A percentile compares a stretch with the other conserved stretches of the same genome.
phyloP scores from a whole-genome alignment of 176 grass and related monocot genomes.

The Ensete glaucum region DNA sequence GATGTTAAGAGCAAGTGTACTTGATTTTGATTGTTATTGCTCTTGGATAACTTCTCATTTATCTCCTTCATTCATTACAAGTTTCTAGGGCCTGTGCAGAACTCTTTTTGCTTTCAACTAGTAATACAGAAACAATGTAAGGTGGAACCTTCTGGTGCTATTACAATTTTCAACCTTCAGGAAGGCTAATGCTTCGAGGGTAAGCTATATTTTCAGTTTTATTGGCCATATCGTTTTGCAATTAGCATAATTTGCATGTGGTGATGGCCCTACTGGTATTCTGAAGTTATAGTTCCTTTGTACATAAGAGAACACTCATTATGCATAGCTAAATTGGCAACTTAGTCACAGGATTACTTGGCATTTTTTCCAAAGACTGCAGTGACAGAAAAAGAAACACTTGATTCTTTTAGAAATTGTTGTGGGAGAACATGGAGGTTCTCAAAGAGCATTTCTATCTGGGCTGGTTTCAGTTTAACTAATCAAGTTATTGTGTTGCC shows the following conservation, averaged over 20 bases:
- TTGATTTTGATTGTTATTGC: constrained; percentile 19
- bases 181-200: constrained; percentile 73
- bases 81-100: constrained; percentile 72
- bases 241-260: background rate
- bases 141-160: constrained; percentile 50
- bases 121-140: constrained; percentile 71
- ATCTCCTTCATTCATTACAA: constrained; percentile 33
- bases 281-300: background rate
- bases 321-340: too few species aligned
- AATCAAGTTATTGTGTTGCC: background rate
- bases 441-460: too few species aligned
- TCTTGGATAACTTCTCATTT: constrained; percentile 10
- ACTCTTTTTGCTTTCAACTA: constrained; percentile 61
- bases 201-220: constrained; percentile 21
- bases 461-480: background rate
- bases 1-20: constrained; percentile 51
- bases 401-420: too few species aligned
- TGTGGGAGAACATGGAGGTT: too few species aligned
- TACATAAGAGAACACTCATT: too few species aligned
- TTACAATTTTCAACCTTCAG: constrained; percentile 80
- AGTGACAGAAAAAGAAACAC: too few species aligned
- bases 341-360: too few species aligned
- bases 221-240: background rate
- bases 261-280: background rate
- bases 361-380: too few species aligned